These are phyloP conservation scores for Globisporangium carolinianum DNA, from an alignment of 352 stramenopile genomes.

Conservation along the genomic window DNA sequence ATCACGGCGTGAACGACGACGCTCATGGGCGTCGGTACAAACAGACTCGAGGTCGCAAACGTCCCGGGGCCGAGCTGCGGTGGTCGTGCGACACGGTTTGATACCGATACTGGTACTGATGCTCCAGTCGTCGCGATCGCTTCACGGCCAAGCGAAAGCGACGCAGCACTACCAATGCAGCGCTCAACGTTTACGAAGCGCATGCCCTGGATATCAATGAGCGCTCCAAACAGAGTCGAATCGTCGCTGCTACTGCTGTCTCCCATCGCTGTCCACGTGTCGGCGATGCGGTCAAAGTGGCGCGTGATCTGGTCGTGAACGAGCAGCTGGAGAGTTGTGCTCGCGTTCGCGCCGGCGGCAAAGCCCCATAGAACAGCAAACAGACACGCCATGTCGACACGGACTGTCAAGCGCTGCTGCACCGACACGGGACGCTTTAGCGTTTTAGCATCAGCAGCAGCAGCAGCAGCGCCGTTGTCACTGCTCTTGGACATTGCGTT, in stretches of 20 bases:
- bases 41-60: conserved; percentile 16
- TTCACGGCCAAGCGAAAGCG: neutral
- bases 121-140: neutral
- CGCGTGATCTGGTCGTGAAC: conserved; percentile 25
- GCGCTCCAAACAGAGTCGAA: conserved; percentile 33
- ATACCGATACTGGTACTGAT: neutral
- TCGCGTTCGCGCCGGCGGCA: conserved; percentile 17
- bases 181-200: conserved; percentile 20
- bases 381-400: conserved; percentile 43
- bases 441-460: too few relatives aligned
- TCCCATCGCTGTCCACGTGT: conserved; percentile 13
- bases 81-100: too few relatives aligned
- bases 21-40: conserved; percentile 34
- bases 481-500: neutral
- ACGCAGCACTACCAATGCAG: neutral
- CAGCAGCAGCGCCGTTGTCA: too few relatives aligned
- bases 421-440: too few relatives aligned
- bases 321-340: conserved; percentile 15
- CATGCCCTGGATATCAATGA: conserved; percentile 23
- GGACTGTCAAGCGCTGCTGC: conserved; percentile 12
- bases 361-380: conserved; percentile 56
- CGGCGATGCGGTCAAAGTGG: conserved; percentile 21
- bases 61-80: neutral
- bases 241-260: conserved; percentile 6
- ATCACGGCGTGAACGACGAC: conserved; percentile 33